Evolutionary conservation across 139 green algal species (phyloP).

Genomic region (Tetratostichococcus sp.): DNA sequence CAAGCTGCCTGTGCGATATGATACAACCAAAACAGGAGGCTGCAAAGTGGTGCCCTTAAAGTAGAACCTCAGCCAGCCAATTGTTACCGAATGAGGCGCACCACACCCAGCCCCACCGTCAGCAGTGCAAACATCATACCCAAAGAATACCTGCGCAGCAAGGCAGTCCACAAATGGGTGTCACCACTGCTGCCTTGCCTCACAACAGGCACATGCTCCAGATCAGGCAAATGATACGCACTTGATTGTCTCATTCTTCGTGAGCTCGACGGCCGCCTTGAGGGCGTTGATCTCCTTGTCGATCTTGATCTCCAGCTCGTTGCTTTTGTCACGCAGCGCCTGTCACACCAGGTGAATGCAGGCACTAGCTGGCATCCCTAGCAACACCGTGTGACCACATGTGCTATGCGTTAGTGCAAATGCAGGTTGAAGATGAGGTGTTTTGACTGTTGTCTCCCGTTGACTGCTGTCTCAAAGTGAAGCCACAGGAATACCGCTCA

Average conservation of each 20-base stretch:
- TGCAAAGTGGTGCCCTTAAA: too few relatives aligned
- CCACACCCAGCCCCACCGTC: constrained; percentile 47
- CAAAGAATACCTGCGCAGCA: constrained; percentile 43
- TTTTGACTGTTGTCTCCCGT: too few relatives aligned
- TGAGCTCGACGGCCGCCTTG: constrained; percentile 76
- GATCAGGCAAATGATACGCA: background rate
- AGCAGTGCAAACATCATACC: constrained; percentile 51
- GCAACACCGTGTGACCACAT: too few relatives aligned
- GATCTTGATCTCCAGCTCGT: constrained; percentile 82
- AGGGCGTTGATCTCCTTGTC: constrained; percentile 82
- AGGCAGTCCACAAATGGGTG: too few relatives aligned
- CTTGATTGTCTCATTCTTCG: constrained; percentile 81
- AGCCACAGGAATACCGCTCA: background rate
- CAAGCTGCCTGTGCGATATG: too few relatives aligned
- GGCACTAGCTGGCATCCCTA: background rate
- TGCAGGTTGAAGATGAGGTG: background rate
- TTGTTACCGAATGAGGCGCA: constrained; percentile 19
- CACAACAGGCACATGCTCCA: background rate
- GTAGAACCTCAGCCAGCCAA: too few relatives aligned
- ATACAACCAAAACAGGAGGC: too few relatives aligned
- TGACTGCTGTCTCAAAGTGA: background rate
- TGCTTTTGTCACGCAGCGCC: constrained; percentile 73
- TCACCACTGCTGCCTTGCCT: too few relatives aligned
- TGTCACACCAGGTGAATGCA: constrained; percentile 18
- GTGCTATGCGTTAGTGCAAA: background rate